These are phyloP conservation scores for Colletotrichum brevisporum DNA, from an alignment of 2,329 filamentous ascomycete species.

Conservation along the genomic window DNA sequence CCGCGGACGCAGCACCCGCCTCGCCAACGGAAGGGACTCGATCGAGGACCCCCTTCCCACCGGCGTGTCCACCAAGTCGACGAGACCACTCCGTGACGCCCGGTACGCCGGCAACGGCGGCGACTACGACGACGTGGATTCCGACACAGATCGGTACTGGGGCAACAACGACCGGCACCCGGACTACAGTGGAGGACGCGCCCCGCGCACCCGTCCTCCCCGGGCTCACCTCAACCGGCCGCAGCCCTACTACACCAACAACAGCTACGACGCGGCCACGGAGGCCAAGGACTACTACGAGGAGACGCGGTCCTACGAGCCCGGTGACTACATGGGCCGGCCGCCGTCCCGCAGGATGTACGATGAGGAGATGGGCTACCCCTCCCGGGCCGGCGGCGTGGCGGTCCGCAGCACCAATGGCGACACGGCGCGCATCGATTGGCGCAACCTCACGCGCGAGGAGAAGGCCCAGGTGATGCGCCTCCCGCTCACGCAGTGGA, in stretches of 20 bases:
- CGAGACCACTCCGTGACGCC: constrained; percentile 26
- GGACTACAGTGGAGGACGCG: constrained; percentile 35
- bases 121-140: constrained; percentile 32
- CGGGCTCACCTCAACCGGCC: constrained; percentile 41
- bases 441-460: constrained; percentile 54
- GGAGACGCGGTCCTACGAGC: constrained; percentile 33
- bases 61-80: constrained; percentile 28
- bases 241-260: constrained; percentile 16
- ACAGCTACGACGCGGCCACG: constrained; percentile 30
- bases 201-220: constrained; percentile 32
- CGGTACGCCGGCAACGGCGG: constrained; percentile 26
- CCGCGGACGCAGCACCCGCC: constrained; percentile 6
- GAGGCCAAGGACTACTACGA: constrained; percentile 36
- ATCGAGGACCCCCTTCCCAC: constrained; percentile 23
- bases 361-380: constrained; percentile 40
- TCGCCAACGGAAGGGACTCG: neutral
- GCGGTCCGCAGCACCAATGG: constrained; percentile 32
- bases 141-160: constrained; percentile 38
- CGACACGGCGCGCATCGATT: constrained; percentile 50
- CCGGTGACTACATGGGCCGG: constrained; percentile 32
- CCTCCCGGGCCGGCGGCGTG: constrained; percentile 18
- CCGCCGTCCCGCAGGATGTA: constrained; percentile 36
- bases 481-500: constrained; percentile 61
- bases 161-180: constrained; percentile 28
- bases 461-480: constrained; percentile 60